phyloP scores from a whole-genome alignment of 78 protist genomes.

The Pigoraptor vietnamica region DNA sequence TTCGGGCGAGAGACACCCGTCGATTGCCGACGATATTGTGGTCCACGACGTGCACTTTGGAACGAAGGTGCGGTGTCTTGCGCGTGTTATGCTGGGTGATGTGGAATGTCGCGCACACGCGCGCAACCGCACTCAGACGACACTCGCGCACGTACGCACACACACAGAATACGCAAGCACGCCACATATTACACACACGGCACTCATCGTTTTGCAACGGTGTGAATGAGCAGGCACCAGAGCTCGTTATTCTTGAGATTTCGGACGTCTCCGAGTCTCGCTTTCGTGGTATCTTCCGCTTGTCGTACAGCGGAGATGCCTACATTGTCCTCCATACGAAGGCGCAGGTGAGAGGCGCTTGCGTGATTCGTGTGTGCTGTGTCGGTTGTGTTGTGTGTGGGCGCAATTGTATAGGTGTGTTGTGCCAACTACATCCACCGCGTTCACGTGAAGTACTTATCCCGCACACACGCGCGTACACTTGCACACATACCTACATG shows the following conservation, averaged over 20 bases:
- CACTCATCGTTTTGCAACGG: neutral
- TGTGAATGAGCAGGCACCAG: neutral
- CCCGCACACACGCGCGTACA: neutral
- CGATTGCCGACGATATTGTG: neutral
- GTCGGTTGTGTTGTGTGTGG: no score
- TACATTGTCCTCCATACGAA: neutral
- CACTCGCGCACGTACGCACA: no score
- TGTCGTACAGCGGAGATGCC: neutral
- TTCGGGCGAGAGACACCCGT: neutral
- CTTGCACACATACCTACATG: neutral
- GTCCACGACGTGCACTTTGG: neutral
- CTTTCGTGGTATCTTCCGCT: neutral
- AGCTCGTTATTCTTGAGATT: neutral
- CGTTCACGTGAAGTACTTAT: no score
- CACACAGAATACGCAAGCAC: no score
- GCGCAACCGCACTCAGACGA: no score
- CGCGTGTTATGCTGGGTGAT: neutral
- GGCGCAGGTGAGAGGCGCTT: slow-evolving; percentile 1
- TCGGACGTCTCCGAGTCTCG: neutral
- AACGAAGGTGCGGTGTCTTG: neutral
- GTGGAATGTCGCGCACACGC: no score
- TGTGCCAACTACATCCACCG: neutral
- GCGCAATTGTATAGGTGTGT: neutral
- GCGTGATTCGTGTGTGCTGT: no score
- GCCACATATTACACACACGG: no score